These are phyloP conservation scores for Teunomyces funiuensis DNA, from an alignment of 805 yeast species.

Conservation along the genomic window DNA sequence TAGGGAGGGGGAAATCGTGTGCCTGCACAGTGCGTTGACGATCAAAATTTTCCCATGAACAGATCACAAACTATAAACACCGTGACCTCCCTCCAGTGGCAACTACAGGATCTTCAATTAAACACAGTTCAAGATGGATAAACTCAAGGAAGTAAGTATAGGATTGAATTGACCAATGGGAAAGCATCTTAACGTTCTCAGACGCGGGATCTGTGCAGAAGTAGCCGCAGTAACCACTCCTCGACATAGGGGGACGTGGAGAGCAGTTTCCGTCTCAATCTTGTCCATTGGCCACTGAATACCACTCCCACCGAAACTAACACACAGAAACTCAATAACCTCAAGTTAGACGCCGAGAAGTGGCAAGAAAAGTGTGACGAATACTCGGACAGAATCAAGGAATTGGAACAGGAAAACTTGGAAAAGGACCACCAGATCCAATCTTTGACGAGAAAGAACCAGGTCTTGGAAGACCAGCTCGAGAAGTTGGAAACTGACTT, in stretches of 20 bases:
- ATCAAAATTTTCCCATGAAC: slow-evolving; percentile 8
- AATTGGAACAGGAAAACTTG: slow-evolving; percentile 85
- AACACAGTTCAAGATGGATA: slow-evolving; percentile 45
- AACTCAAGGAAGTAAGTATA: slow-evolving; percentile 57
- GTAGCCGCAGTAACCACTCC: neutral
- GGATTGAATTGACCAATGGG: neutral
- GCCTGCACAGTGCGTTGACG: slow-evolving; percentile 5
- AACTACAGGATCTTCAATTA: slow-evolving; percentile 4
- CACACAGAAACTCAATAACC: slow-evolving; percentile 73
- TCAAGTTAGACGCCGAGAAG: slow-evolving; percentile 91
- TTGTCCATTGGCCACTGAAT: neutral
- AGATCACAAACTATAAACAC: slow-evolving; percentile 13
- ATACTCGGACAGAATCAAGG: slow-evolving; percentile 74
- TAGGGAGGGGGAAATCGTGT: too few relatives aligned
- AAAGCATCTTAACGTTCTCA: too few relatives aligned
- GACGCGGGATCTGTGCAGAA: too few relatives aligned
- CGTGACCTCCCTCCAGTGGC: slow-evolving; percentile 2
- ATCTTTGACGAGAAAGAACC: slow-evolving; percentile 88
- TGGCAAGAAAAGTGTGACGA: slow-evolving; percentile 98
- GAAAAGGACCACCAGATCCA: slow-evolving; percentile 95
- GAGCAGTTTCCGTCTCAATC: too few relatives aligned
- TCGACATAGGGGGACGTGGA: neutral
- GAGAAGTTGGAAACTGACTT: slow-evolving; percentile 77
- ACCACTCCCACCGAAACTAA: neutral
- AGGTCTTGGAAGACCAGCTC: slow-evolving; percentile 77